Evolutionary conservation across 2,329 filamentous ascomycete species (phyloP).

Genomic region (Tympanopsis confertula): DNA sequence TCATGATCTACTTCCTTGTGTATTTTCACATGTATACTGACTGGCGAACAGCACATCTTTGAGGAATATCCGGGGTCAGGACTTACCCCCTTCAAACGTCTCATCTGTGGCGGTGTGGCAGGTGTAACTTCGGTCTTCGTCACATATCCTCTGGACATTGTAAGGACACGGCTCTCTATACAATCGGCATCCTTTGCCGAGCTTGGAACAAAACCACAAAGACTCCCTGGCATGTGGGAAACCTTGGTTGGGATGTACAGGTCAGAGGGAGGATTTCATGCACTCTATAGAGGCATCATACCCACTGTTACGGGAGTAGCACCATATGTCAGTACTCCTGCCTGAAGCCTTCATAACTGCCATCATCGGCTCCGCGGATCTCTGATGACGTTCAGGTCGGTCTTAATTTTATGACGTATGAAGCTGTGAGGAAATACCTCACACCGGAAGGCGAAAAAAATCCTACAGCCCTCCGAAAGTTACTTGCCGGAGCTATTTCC

Average conservation of each 20-base stretch:
- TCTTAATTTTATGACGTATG: conserved; percentile 97
- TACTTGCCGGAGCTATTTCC: conserved; percentile 84
- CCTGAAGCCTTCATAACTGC: conserved; percentile 4
- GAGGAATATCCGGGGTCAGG: conserved; percentile 65
- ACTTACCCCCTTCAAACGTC: conserved; percentile 60
- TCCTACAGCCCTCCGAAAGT: conserved; percentile 67
- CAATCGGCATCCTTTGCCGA: conserved; percentile 90
- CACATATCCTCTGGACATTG: conserved; percentile 95
- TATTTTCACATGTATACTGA: not conserved
- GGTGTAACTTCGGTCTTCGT: conserved; percentile 90
- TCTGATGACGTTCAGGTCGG: conserved; percentile 59
- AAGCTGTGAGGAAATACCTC: conserved; percentile 71
- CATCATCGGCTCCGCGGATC: not conserved
- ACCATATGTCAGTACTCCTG: conserved; percentile 57
- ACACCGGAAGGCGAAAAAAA: conserved; percentile 82
- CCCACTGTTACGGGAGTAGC: conserved; percentile 92
- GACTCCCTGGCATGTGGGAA: conserved; percentile 84
- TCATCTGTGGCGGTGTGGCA: conserved; percentile 82
- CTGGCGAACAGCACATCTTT: conserved; percentile 40
- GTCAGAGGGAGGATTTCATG: conserved; percentile 72
- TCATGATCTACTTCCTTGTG: not conserved
- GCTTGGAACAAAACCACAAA: conserved; percentile 48
- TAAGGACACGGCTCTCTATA: conserved; percentile 89
- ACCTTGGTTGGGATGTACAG: conserved; percentile 78
- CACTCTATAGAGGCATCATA: conserved; percentile 84